Percentiles rank a stretch among this genome's conserved stretches.
Evolutionary conservation across 495 filamentous ascomycete genomes (phyloP).

Genomic region (Daldinia loculata): DNA sequence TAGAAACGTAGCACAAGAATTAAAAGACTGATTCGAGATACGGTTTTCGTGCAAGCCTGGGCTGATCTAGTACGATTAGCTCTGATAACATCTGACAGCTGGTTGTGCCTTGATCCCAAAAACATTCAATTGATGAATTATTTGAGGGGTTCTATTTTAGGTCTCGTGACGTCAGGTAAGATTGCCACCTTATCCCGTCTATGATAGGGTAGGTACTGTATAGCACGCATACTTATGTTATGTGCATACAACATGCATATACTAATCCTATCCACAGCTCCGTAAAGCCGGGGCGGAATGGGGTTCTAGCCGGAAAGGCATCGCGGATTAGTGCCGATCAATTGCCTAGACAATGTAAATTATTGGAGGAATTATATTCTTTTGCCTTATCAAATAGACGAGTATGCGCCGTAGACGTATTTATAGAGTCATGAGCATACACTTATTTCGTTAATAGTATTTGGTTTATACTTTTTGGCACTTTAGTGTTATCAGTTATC

Average conservation of each 20-base stretch:
- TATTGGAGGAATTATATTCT: not conserved
- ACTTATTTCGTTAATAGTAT: not conserved
- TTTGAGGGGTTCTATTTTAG: not conserved
- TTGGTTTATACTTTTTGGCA: not conserved
- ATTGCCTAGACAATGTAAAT: not conserved
- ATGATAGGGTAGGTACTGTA: not conserved
- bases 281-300: slow-evolving; percentile 22
- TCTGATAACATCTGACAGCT: not conserved
- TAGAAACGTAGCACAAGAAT: not conserved
- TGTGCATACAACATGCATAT: not conserved
- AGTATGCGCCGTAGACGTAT: not conserved
- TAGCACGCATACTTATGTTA: not conserved
- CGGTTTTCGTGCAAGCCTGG: not conserved
- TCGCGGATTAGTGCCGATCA: slow-evolving; percentile 11
- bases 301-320: not conserved
- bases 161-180: slow-evolving; percentile 30
- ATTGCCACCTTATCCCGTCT: slow-evolving; percentile 16
- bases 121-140: not conserved
- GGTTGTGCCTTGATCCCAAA: not conserved
- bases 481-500: not conserved
- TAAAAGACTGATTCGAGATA: slow-evolving; percentile 1
- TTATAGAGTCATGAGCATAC: not conserved
- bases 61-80: not conserved
- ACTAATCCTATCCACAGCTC: slow-evolving; percentile 19
- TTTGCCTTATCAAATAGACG: slow-evolving; percentile 6